Base-by-base conservation (phyloP, 2,329 filamentous ascomycete species). In the Colletotrichum liaoningense region DNA sequence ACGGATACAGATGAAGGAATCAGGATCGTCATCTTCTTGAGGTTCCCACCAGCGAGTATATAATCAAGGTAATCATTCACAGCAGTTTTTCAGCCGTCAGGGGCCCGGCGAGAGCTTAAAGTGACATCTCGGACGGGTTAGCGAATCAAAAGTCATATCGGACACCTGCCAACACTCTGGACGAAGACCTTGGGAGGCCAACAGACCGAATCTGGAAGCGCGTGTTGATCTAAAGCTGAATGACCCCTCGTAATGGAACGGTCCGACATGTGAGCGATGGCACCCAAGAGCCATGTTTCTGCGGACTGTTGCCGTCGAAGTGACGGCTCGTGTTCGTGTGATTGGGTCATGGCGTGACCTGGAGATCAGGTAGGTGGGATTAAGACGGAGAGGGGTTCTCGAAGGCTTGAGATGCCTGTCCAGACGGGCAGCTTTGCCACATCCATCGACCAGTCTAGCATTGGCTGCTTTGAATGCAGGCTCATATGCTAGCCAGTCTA, bases 211-310 rank as follows among this genome's bases (percentile, higher is more conserved):
- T 22, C 16, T 64, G 42, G 59, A 42, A 38, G 26, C 4, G n/a
- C 2, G 12, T 16, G 26, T 46, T 49, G 54, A 33, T 30, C 60
- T 12, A 14, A 67, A 64, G 59, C 55, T 46, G 55, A 52, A 52
- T 46, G 54, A 56, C 19, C 55, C 49, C n/a, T 70, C 26, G 16
- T 52, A 54, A 57, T 73, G 67, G 49, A 38, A 62, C 46, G 30
- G 55, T 63, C 46, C 62, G 42, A 65, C 70, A 71, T 62, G 60
- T 73, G 70, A 60, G 67, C 70, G 60, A 71, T 73, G 70, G 22
- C 28, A 62, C 33, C 60, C 67, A 73, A 66, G 70, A 73, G 54
- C 54, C 30, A 19, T 30, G 54, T 19, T n/a, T 55, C 24, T 33
- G 7, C 54, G 11, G 30, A 11, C 38, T 16, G 28, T 9, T 19